Base-by-base conservation (phyloP, 2,329 filamentous ascomycete genomes). In the Aspergillus calidoustus region DNA sequence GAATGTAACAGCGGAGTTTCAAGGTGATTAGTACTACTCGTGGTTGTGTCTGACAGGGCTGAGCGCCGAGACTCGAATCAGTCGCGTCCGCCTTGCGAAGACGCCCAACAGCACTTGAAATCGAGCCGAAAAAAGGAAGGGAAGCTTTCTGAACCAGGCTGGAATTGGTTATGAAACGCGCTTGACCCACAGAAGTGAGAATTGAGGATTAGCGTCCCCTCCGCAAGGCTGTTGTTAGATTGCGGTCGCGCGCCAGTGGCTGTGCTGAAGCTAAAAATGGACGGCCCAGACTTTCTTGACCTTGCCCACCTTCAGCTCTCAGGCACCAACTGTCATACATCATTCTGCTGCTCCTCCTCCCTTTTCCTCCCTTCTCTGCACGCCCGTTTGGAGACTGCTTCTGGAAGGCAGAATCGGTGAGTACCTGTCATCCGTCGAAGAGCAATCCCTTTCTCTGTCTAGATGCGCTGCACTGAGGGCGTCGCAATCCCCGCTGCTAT, bases 331-430 rank as follows among this genome's bases (percentile, higher is more conserved):
- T 11, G 7, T 19, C 25, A n/a, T 50, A n/a, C 30, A 51, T 57
- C 44, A 49, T 41, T 57, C 44, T n/a, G 31, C 34, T 25, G 43
- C 48, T 54, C 15, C 22, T 43, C 13, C 19, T 19, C 19, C 19
- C 52, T 7, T 48, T 31, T 31, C 31, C 17, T 17, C 23, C 38
- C 17, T 11, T 4, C 17, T 50, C 28, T 57, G 34, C 48, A 22
- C 34, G 44, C 13, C 17, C 11, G 23, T 52, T 30, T 19, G 22
- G 15, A 41, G 22, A 31, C 38, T 44, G 47, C 38, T 23, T 43
- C 55, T 46, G 55, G 28, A 51, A 57, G 55, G 55, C 55, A 57
- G 48, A 57, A 46, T 57, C 13, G 55, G 55, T 57, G 19, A 57
- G 55, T 57, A 47, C 46, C 54, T 51, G 3, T 17, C 34, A 7